Percentiles rank a stretch among this genome's conserved stretches.
These are phyloP conservation scores for Anisodus acutangulus DNA, from an alignment of 257 asterid species.

Conservation along the genomic window DNA sequence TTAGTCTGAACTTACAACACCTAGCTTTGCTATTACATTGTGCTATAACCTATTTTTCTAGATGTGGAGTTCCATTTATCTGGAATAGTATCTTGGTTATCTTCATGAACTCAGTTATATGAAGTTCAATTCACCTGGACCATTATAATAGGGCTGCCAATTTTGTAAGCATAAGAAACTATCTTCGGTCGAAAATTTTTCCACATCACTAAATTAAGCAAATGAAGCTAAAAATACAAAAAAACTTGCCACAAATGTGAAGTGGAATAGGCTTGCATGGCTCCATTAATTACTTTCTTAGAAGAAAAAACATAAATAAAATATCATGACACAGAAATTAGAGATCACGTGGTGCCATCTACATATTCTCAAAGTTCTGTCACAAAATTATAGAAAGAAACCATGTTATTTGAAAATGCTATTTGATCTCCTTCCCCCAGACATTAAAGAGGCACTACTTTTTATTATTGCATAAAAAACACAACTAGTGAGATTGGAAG, in stretches of 20 bases:
- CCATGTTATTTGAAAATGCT: not conserved
- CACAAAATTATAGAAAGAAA: not conserved
- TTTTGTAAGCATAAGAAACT: conserved; percentile 70
- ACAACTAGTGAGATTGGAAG: not conserved
- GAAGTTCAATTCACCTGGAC: conserved; percentile 64
- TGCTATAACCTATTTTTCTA: not conserved
- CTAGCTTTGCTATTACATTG: too few species aligned
- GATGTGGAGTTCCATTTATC: not conserved
- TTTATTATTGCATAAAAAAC: not conserved
- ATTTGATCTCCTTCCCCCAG: not conserved
- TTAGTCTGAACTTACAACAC: too few species aligned
- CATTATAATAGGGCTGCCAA: conserved; percentile 92
- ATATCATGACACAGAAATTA: not conserved
- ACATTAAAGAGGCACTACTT: not conserved
- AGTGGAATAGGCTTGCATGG: not conserved
- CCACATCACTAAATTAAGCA: conserved; percentile 55
- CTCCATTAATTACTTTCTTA: not conserved
- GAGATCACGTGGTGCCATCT: not conserved
- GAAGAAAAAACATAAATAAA: not conserved
- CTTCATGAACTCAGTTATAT: not conserved
- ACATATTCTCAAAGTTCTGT: not conserved
- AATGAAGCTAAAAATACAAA: not conserved
- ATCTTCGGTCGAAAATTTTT: conserved; percentile 70
- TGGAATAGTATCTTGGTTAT: not conserved
- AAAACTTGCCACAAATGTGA: not conserved